Evolutionary conservation across 306 rosid genomes (phyloP), one percentile per base, ranked within the genome.

Genomic region (Sindora glabra): DNA sequence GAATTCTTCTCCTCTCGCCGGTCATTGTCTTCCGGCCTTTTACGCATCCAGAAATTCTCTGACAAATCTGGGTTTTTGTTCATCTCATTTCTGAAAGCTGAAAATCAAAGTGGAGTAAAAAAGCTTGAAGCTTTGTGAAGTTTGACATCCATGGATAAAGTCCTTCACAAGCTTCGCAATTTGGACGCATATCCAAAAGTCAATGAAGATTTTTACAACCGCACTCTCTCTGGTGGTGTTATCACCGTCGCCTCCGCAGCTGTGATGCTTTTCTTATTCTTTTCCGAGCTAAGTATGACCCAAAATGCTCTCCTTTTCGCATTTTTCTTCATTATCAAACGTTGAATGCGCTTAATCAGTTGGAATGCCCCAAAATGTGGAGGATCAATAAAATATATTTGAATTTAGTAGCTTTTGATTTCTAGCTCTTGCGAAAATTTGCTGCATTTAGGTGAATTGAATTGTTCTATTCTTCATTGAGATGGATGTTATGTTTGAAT

Each of bases 141-240:
- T 68, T 33, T 37, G 56, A 49, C 33, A n/a, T 30, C 80, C 76
- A 84, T 87, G 97, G 85, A 80, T 18, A 65, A 42, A 21, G 23
- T 84, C 56, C 64, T 90, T 46, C 64, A 59, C 81, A 86, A 82
- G 81, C 94, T 94, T 53, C 95, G 99, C 19, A 94, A 70, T 65
- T 70, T 94, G 56, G 99, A 94, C 16, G 99, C 97, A 2, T 86
- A 94, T 59, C 99, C 99, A 16, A 94, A 94, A 82, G 86, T 94
- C 69, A 94, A 94, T 47, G 97, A 94, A 49, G 99, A 94, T 69
- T 94, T 94, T 83, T 94, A 89, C 69, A 84, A 91, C 76, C 94
- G 99, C 17, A 89, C 99, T 5, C 97, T 94, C 61, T 94, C 97
- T 44, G 99, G 99, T 8, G 99, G 99, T 59, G 77, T 94, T 46